Evolutionary conservation across 148 eudicot genomes (phyloP), one percentile per base, ranked within the genome.

Genomic region (Silene latifolia): DNA sequence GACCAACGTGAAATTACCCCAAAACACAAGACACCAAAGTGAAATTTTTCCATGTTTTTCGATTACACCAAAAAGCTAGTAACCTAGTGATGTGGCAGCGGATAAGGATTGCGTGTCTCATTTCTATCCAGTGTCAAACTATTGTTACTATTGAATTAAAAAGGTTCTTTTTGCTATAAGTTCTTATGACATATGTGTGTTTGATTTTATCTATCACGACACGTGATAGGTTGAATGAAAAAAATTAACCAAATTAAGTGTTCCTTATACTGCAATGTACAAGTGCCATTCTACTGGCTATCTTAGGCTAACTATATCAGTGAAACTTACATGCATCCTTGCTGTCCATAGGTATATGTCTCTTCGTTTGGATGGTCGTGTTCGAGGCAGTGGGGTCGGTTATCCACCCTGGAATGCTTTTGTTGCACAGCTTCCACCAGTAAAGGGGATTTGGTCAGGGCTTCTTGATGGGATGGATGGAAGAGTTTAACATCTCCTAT

Each of bases 391-490:
- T 81, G 98, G 97, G 63, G 90, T 94, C 76, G 97, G 98, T 44
- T 91, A 89, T 79, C 98, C 98, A 72, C 93, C 98, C 18, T 94
- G 98, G 98, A 94, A 91, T 85, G 98, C 98, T 69, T 92, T 94
- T 71, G 91, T 92, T 27, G 93, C 88, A 39, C 98, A 94, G 77
- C 82, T 94, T 63, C 98, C 98, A 20, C 96, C 89, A 5, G 89
- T 83, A 14, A 92, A 91, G 83, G 98, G 98, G 13, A 86, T 94
- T 8, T 94, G 98, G 98, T 80, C 93, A 20, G 98, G 98, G 63
- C 87, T 94, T 65, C 83, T 94, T 12, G 98, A 94, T 83, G 98
- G 98, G 73, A 77, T 94, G 82, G 98, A 94, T 78, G 98, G 98
- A 78, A 88, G 93, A 84, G 98, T 92, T 73, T 67, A 72, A 79